These are phyloP conservation scores for Phytophthora citrophthora DNA, from an alignment of 352 stramenopile species.

Conservation along the genomic window DNA sequence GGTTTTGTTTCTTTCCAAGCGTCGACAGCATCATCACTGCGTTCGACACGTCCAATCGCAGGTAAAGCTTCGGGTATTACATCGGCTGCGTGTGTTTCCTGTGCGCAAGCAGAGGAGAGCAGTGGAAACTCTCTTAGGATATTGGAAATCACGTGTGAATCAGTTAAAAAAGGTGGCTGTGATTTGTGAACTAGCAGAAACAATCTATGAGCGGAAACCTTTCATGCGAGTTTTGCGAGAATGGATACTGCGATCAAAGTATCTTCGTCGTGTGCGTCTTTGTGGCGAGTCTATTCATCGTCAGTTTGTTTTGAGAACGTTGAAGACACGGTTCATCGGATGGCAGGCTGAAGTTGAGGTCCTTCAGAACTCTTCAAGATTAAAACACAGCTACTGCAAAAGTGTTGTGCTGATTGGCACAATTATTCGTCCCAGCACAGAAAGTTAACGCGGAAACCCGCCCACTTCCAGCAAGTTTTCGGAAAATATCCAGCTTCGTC, in stretches of 20 bases:
- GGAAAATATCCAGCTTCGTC: constrained; percentile 42
- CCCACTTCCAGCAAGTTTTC: constrained; percentile 45
- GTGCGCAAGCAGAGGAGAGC: not conserved
- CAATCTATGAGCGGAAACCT: constrained; percentile 25
- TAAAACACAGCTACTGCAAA: constrained; percentile 1
- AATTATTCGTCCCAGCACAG: constrained; percentile 6
- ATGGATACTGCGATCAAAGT: constrained; percentile 22
- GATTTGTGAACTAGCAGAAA: constrained; percentile 26
- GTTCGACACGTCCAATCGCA: constrained; percentile 6
- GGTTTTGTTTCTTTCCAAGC: constrained; percentile 15
- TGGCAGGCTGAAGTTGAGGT: constrained; percentile 19
- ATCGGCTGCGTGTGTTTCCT: constrained; percentile 4
- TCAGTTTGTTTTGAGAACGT: constrained; percentile 11
- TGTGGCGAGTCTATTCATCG: constrained; percentile 15
- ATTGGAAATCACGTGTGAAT: constrained; percentile 28
- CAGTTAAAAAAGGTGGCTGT: constrained; percentile 36
- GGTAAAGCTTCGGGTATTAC: constrained; percentile 21
- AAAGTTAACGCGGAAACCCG: constrained; percentile 38
- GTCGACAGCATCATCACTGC: constrained; percentile 11
- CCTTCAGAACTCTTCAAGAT: constrained; percentile 9
- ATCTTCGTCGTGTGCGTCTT: constrained; percentile 6
- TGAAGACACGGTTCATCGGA: constrained; percentile 3
- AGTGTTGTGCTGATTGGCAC: constrained; percentile 25
- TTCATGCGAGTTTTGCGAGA: constrained; percentile 22
- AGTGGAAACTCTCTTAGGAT: constrained; percentile 10